Evolutionary conservation across 306 rosid species (phyloP).

Genomic region (Cajanus cajan): DNA sequence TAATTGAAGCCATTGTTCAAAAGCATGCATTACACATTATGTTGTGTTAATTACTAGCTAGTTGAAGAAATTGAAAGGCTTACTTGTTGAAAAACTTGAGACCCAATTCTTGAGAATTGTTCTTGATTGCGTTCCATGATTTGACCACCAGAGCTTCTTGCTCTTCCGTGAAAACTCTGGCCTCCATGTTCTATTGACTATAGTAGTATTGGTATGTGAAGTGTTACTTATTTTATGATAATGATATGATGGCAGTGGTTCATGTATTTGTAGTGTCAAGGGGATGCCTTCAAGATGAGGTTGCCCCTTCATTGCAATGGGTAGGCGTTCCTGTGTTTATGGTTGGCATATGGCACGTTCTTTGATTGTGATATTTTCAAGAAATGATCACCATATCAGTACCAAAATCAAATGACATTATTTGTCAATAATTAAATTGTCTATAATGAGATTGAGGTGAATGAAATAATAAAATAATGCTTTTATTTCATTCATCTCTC

Average conservation of each 20-base stretch:
- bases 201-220: neutral
- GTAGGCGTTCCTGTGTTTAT: constrained; percentile 31
- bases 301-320: constrained; percentile 35
- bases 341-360: neutral
- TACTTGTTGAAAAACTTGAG: constrained; percentile 69
- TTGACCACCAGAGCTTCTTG: constrained; percentile 74
- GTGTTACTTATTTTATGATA: too few species aligned
- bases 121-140: constrained; percentile 75
- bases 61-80: neutral
- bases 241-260: neutral
- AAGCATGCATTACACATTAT: neutral
- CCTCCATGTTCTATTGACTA: constrained; percentile 9
- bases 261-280: constrained; percentile 14
- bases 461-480: neutral
- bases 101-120: constrained; percentile 56
- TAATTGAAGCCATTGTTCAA: neutral
- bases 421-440: too few species aligned
- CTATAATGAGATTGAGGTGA: too few species aligned
- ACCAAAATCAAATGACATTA: too few species aligned
- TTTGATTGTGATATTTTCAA: neutral
- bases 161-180: constrained; percentile 60
- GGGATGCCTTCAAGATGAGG: neutral
- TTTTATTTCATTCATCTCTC: neutral
- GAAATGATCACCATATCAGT: neutral
- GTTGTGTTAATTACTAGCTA: neutral